Percentiles rank a stretch among this genome's conserved stretches.
Evolutionary conservation across 805 yeast genomes (phyloP).

Genomic region (Metschnikowia lochheadii): DNA sequence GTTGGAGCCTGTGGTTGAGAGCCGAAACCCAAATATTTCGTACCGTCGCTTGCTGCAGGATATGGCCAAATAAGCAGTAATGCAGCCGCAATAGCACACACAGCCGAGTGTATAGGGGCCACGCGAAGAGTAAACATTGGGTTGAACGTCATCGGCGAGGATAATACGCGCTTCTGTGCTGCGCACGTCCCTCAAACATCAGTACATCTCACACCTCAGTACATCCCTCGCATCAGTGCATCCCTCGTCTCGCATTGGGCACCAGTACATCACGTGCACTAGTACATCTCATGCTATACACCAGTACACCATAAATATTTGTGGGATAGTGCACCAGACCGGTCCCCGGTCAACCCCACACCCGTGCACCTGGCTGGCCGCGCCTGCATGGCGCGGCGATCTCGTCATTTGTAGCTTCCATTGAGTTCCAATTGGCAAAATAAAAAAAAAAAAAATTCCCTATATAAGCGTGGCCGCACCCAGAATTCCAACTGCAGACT

Average conservation of each 20-base stretch:
- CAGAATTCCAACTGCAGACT: background rate
- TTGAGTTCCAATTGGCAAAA: slow-evolving; percentile 8
- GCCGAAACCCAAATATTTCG: too few relatives aligned
- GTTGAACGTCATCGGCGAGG: background rate
- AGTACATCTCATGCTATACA: background rate
- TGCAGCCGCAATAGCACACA: too few relatives aligned
- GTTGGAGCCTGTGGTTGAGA: too few relatives aligned
- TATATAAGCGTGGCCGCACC: slow-evolving; percentile 10
- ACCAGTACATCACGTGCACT: too few relatives aligned
- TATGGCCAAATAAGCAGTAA: too few relatives aligned
- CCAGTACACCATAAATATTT: background rate
- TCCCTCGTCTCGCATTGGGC: too few relatives aligned
- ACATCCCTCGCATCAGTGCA: too few relatives aligned
- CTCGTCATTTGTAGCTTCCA: slow-evolving; percentile 8
- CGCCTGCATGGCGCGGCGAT: background rate
- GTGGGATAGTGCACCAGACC: background rate
- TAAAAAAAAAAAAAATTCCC: slow-evolving; percentile 3
- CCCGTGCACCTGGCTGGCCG: background rate
- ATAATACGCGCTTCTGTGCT: background rate
- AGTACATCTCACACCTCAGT: too few relatives aligned
- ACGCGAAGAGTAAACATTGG: too few relatives aligned
- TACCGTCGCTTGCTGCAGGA: too few relatives aligned
- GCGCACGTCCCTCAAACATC: too few relatives aligned
- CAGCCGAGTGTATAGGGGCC: too few relatives aligned
- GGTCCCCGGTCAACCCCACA: background rate